Base-by-base conservation (phyloP, 805 yeast species). In the Wickerhamiella domercqiae region DNA sequence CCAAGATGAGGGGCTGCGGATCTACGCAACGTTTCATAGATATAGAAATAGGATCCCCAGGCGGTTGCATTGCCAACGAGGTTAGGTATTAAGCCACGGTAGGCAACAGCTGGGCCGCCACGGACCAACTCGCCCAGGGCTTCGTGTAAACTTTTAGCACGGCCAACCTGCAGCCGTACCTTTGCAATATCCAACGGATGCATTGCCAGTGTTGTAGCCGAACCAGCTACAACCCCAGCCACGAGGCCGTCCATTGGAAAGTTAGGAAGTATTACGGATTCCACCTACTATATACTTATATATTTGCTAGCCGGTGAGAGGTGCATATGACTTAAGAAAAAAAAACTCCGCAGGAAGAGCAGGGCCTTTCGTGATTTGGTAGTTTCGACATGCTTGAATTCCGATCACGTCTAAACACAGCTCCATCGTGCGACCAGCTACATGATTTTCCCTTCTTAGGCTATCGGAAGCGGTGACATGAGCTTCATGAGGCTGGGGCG, bases 141-240 rank as follows among this genome's bases (percentile, higher is more conserved):
- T 17, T 11, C 18, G 30, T 16, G n/a, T 15, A 43, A 20, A 40
- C 44, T 25, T 30, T 34, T 2, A 47, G 9, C 31, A 34, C 45
- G 66, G 16, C 51, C 72, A 24, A 86, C 64, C 54, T 90, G 98
- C 31, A 90, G 61, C 39, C 96, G 62, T 5, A 83, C 67, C 57
- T 90, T 90, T 41, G 86, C 59, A 36, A 90, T 63, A 56, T 90
- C 98, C 33, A 90, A 58, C 1, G 98, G 98, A 53, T 90, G 98
- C 21, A 87, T 76, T 1, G 78, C 62, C 2, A 79, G 47, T 1
- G 97, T 86, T 5, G 95, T 76, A 9, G 71, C 56, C 28, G 75
- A 67, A 0, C 98, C 98, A 0, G 54, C 54, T 19, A 39, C 29
- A 11, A 43, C 42, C 15, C 52, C 50, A 18, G 50, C 49, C 7